A percentile compares a stretch with the other conserved stretches of the same genome.
These are phyloP conservation scores for Coniosporium tulheliwenetii DNA, from an alignment of 2,329 filamentous ascomycete genomes.

Conservation along the genomic window DNA sequence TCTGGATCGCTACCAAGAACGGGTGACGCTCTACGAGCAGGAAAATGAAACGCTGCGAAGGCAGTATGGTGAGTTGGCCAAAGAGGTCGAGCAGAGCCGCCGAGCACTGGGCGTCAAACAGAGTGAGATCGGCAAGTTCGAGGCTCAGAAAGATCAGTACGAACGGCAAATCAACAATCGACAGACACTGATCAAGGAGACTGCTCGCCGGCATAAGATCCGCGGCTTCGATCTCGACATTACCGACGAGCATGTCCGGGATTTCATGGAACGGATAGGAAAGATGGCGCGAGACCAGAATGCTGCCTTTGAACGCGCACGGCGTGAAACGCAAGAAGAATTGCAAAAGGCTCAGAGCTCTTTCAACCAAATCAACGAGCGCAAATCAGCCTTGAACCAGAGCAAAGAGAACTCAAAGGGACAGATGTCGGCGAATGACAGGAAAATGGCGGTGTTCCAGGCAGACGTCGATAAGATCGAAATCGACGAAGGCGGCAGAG, in stretches of 20 bases:
- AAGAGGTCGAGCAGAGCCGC: conserved; percentile 32
- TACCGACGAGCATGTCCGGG: conserved; percentile 53
- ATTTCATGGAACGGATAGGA: conserved; percentile 64
- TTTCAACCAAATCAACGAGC: conserved; percentile 59
- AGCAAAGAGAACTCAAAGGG: conserved; percentile 59
- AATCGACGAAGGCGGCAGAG: conserved; percentile 73
- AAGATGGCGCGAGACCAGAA: conserved; percentile 67
- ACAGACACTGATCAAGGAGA: conserved; percentile 58
- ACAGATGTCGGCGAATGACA: conserved; percentile 59
- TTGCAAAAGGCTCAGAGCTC: conserved; percentile 54
- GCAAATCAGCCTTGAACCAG: conserved; percentile 56
- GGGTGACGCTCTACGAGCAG: conserved; percentile 47
- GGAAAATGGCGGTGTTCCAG: conserved; percentile 50
- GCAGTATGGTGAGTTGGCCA: conserved; percentile 49
- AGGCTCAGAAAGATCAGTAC: conserved; percentile 77
- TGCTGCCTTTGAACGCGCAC: conserved; percentile 57
- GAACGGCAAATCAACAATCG: conserved; percentile 64
- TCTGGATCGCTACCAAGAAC: conserved; percentile 63
- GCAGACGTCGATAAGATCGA: conserved; percentile 55
- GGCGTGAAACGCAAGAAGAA: conserved; percentile 59
- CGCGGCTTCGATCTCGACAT: conserved; percentile 72
- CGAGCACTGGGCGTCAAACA: conserved; percentile 28
- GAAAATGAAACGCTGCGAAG: conserved; percentile 47
- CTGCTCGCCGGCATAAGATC: conserved; percentile 62
- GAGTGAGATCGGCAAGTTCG: conserved; percentile 56